Evolutionary conservation across 2,329 filamentous ascomycete species (phyloP).

Genomic region (Tolypocladium pustulatum): DNA sequence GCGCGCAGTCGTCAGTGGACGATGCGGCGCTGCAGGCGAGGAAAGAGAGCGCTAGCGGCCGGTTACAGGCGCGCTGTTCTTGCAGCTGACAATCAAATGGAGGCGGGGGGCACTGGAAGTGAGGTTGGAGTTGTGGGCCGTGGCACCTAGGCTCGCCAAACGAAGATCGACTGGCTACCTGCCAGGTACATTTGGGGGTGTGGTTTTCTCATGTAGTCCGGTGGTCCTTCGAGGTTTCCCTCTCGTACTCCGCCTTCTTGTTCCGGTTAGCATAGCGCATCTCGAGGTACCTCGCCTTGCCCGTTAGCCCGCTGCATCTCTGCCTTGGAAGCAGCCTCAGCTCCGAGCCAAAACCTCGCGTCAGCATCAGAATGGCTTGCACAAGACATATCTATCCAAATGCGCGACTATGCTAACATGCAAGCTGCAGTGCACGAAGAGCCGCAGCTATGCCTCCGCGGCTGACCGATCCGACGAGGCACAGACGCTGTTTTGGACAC

Average conservation of each 20-base stretch:
- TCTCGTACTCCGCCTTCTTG: neutral
- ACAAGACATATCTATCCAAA: too few species aligned
- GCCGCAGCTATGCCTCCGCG: neutral
- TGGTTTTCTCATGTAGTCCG: accelerated
- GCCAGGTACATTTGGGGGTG: neutral
- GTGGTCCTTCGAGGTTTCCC: neutral
- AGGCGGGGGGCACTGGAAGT: neutral
- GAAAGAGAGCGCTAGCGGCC: neutral
- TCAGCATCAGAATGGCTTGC: too few species aligned
- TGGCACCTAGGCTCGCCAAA: neutral
- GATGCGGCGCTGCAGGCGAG: neutral
- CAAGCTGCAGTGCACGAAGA: too few species aligned
- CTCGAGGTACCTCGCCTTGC: neutral
- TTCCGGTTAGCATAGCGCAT: neutral
- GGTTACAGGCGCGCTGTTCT: neutral
- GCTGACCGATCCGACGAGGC: neutral
- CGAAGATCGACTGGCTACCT: neutral
- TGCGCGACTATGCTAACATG: too few species aligned
- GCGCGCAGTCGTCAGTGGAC: neutral
- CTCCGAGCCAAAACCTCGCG: neutral
- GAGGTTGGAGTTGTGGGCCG: neutral
- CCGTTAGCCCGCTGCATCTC: neutral
- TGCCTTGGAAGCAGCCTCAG: neutral
- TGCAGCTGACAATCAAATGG: neutral
- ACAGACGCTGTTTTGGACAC: neutral